phyloP scores from a whole-genome alignment of 2,329 filamentous ascomycete species.

The Furcasterigmium furcatum region DNA sequence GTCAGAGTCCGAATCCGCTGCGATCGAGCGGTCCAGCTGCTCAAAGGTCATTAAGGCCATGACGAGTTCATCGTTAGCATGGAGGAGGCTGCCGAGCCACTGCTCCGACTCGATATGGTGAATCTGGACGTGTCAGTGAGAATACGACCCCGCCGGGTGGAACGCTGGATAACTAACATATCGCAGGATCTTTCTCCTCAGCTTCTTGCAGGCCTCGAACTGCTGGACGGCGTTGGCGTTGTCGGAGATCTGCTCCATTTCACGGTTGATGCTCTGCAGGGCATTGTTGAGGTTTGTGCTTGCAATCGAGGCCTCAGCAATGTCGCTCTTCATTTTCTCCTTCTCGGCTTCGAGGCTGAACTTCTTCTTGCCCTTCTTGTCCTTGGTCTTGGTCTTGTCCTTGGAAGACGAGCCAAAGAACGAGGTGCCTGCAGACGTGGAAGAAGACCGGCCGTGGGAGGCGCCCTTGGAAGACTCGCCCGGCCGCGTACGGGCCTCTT shows the following conservation, averaged over 20 bases:
- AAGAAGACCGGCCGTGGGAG: constrained; percentile 33
- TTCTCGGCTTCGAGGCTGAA: constrained; percentile 90
- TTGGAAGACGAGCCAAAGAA: constrained; percentile 44
- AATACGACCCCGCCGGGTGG: neutral
- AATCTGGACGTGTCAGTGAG: constrained; percentile 50
- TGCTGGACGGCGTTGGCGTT: constrained; percentile 70
- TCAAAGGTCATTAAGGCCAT: constrained; percentile 91
- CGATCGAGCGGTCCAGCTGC: constrained; percentile 83
- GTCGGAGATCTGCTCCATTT: constrained; percentile 82
- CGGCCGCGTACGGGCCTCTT: constrained; percentile 17
- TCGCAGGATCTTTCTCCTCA: constrained; percentile 79
- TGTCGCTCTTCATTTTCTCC: constrained; percentile 79
- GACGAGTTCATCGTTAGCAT: constrained; percentile 95
- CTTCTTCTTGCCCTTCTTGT: constrained; percentile 56
- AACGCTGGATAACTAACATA: constrained; percentile 53
- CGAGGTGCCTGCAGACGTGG: constrained; percentile 28
- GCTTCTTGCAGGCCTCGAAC: constrained; percentile 83
- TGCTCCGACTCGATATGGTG: constrained; percentile 88
- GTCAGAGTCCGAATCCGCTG: constrained; percentile 69
- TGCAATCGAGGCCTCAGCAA: constrained; percentile 85
- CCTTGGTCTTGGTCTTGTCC: constrained; percentile 38
- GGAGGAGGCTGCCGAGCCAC: constrained; percentile 85
- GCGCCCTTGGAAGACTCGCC: constrained; percentile 15
- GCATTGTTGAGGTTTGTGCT: constrained; percentile 88
- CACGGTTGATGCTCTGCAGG: constrained; percentile 86